These are phyloP conservation scores for Friedmanniomyces simplex DNA, from an alignment of 495 filamentous ascomycete species.

Conservation along the genomic window DNA sequence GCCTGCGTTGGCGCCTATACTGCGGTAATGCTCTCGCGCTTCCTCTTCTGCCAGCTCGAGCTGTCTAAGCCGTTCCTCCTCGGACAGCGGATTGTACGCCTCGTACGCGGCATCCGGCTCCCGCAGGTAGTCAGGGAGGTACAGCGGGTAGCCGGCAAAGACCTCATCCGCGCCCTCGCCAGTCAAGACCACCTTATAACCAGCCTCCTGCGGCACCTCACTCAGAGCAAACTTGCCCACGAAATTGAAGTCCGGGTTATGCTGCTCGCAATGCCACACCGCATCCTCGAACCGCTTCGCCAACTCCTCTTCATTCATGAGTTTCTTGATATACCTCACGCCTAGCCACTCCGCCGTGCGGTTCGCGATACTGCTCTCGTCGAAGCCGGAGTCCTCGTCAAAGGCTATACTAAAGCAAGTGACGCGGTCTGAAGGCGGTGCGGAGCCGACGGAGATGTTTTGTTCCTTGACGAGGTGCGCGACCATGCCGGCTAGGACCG, in stretches of 20 bases:
- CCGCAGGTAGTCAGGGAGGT: conserved; percentile 34
- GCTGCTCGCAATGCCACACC: conserved; percentile 40
- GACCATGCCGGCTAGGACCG: conserved; percentile 43
- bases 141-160: conserved; percentile 41
- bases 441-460: conserved; percentile 31
- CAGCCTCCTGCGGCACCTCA: conserved; percentile 32
- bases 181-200: conserved; percentile 42
- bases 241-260: conserved; percentile 37
- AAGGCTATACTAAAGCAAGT: conserved; percentile 42
- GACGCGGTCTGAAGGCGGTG: conserved; percentile 26
- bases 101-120: conserved; percentile 38
- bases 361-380: conserved; percentile 42
- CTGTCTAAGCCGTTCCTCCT: conserved; percentile 1
- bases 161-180: conserved; percentile 46
- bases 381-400: conserved; percentile 34
- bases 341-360: conserved; percentile 43
- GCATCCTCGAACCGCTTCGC: conserved; percentile 40
- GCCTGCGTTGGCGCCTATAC: conserved; percentile 13
- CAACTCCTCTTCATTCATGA: conserved; percentile 38
- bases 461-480: conserved; percentile 36
- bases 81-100: conserved; percentile 19
- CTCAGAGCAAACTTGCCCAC: conserved; percentile 40
- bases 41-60: conserved; percentile 10
- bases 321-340: conserved; percentile 35
- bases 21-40: conserved; percentile 12